phyloP scores from a whole-genome alignment of 345 rosid species.

The Eucalyptus pauciflora region DNA sequence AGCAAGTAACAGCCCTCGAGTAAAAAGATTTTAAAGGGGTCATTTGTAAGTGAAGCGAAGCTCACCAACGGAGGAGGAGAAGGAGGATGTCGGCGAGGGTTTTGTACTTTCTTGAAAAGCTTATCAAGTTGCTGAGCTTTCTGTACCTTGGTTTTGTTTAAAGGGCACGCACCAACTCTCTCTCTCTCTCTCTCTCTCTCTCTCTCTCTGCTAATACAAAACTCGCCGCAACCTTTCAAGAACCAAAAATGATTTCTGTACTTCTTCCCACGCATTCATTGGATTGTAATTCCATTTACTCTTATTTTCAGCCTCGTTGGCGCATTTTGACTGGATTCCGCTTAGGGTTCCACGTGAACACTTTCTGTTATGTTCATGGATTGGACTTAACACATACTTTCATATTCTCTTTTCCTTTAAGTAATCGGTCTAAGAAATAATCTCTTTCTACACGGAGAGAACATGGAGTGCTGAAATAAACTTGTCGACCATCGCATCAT shows the following conservation, averaged over 20 bases:
- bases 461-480: not conserved
- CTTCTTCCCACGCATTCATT: not conserved
- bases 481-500: not conserved
- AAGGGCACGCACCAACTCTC: not conserved
- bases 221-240: not conserved
- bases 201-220: not conserved
- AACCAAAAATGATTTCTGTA: not conserved
- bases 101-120: not conserved
- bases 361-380: not conserved
- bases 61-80: not conserved
- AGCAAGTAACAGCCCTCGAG: not conserved
- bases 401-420: not conserved
- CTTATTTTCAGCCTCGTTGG: not conserved
- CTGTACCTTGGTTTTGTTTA: not conserved
- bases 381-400: not conserved
- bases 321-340: not conserved
- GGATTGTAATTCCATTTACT: not conserved
- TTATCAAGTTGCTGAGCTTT: not conserved
- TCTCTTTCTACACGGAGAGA: not conserved
- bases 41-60: not conserved
- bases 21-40: not conserved
- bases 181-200: not conserved
- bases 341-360: not conserved
- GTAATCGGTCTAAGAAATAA: not conserved
- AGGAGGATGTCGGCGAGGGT: not conserved